phyloP scores from a whole-genome alignment of 1,284 basidiomycete genomes.

The Ceratorhiza oryzae-sativae region DNA sequence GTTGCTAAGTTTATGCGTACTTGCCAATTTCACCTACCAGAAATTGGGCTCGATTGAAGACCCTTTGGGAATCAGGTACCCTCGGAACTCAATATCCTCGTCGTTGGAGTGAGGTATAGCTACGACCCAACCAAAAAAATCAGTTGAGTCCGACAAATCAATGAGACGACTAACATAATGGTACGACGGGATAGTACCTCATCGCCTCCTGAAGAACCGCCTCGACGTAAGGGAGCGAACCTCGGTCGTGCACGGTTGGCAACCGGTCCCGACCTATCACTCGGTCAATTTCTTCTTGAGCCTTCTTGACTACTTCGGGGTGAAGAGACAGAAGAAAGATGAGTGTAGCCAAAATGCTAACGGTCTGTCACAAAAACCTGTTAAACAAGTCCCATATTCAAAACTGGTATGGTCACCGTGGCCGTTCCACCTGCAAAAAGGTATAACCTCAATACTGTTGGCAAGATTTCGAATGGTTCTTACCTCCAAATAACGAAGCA shows the following conservation, averaged over 20 bases:
- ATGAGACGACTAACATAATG: conserved; percentile 7
- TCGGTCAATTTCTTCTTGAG: conserved; percentile 35
- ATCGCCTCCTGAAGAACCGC: conserved; percentile 48
- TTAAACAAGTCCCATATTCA: not conserved
- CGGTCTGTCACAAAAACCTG: not conserved
- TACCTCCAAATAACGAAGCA: conserved; percentile 29
- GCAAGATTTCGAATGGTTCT: not conserved
- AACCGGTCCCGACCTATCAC: conserved; percentile 35
- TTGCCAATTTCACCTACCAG: not conserved
- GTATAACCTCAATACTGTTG: not conserved
- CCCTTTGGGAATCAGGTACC: conserved; percentile 22
- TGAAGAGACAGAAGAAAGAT: conserved; percentile 38
- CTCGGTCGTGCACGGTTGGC: conserved; percentile 27
- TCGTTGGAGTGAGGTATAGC: conserved; percentile 9
- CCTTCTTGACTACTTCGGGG: conserved; percentile 38
- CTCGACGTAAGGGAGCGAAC: conserved; percentile 27
- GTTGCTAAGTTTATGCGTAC: not conserved
- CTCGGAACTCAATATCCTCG: conserved; percentile 17
- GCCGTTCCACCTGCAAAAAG: conserved; percentile 4
- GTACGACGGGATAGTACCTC: conserved; percentile 11
- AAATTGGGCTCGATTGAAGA: conserved; percentile 18
- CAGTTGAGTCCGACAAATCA: not conserved
- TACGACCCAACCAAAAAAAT: not conserved
- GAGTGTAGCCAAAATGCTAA: conserved; percentile 45
- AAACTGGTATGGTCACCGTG: not conserved